Percentiles rank a stretch among this genome's conserved stretches.
These are phyloP conservation scores for Trichoderma asperellum DNA, from an alignment of 2,329 filamentous ascomycete species.

Conservation along the genomic window DNA sequence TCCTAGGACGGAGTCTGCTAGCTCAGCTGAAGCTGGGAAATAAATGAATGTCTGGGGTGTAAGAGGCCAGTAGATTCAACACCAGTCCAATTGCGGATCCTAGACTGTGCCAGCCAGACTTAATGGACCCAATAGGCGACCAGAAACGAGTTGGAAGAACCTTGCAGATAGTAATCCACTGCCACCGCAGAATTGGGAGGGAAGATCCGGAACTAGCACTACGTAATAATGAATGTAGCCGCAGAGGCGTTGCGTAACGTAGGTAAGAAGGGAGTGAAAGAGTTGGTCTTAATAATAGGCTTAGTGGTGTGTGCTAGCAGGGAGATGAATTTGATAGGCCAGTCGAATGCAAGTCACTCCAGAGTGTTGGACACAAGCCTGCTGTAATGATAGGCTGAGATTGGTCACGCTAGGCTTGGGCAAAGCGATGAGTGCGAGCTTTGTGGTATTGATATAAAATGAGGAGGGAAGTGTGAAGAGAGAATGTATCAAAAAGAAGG, in stretches of 20 bases:
- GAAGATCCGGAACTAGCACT: conserved; percentile 4
- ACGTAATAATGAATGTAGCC: neutral
- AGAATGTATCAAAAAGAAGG: neutral
- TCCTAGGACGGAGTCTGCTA: neutral
- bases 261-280: neutral
- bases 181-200: neutral
- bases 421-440: neutral
- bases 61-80: neutral
- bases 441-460: neutral
- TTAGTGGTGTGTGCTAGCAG: neutral
- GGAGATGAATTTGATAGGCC: conserved; percentile 2
- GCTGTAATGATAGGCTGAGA: neutral
- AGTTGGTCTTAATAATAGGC: neutral
- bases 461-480: neutral
- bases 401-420: neutral
- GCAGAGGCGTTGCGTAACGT: conserved; percentile 16
- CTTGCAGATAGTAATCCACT: neutral
- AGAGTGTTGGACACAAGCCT: neutral
- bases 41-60: neutral
- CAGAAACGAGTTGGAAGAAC: neutral
- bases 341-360: neutral
- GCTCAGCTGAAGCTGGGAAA: neutral
- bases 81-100: conserved; percentile 5
- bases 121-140: neutral
- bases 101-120: neutral